Evolutionary conservation across 2,329 filamentous ascomycete species (phyloP), one percentile per base, ranked within the genome.

Genomic region (Colletotrichum sp.): DNA sequence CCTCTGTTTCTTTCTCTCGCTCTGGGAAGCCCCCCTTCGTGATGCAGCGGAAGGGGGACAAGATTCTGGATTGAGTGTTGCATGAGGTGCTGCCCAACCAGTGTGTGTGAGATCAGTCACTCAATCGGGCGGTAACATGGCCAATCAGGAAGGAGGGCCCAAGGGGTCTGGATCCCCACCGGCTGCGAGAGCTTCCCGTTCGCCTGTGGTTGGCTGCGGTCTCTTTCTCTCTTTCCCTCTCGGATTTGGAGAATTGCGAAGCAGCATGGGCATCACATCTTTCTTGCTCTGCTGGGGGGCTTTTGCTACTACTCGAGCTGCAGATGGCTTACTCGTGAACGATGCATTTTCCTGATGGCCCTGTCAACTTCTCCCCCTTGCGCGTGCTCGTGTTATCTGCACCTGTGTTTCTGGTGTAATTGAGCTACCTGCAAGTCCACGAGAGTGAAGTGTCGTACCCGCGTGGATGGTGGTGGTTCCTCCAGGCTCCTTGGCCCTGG

Each of bases 101-200:
- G 44, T 52, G 44, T 4, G 44, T 21, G n/a, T 21, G 44, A 76
- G 65, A 68, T 67, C 79, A 71, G 78, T 83, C 81, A 82, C 81
- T 78, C 78, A 79, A 71, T 78, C 79, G 80, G 83, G 83, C 83
- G 83, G 79, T 80, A 85, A 84, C 79, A 79, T 76, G 75, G 71
- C 80, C 80, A 81, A 81, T 81, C 79, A 79, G 68, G 59, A 36
- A 24, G 59, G 26, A 34, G 44, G 32, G 64, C 36, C 44, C 64
- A 70, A 67, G 72, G 72, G 65, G 39, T 24, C 59, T 52, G 44
- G 44, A 63, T 76, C 64, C 24, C 62, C 72, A 71, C 68, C 28
- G n/a, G 49, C 39, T 39, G 52, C 12, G 49, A 71, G 60, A 71
- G 60, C 28, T 65, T 76, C 59, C 64, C 70, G 72, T 67, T n/a